Percentiles rank a stretch among this genome's conserved stretches.
These are phyloP conservation scores for Russula olivacea DNA, from an alignment of 768 basidiomycete genomes.

Conservation along the genomic window DNA sequence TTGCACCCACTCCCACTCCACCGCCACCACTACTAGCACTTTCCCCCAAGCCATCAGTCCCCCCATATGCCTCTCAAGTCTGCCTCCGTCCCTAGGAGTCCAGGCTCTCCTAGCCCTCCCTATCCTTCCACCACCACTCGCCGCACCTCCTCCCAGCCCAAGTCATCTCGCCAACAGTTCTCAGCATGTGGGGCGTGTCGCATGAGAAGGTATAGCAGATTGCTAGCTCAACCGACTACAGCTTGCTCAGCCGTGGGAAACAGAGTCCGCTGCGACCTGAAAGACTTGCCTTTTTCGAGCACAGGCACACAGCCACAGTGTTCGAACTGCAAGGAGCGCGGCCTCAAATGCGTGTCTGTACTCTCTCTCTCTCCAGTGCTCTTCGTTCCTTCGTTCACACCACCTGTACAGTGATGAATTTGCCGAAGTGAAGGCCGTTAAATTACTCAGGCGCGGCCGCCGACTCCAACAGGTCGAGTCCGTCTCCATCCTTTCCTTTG, in stretches of 20 bases:
- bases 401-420: slow-evolving; percentile 69
- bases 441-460: slow-evolving; percentile 71
- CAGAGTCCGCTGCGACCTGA: slow-evolving; percentile 91
- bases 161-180: slow-evolving; percentile 77
- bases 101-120: slow-evolving; percentile 27
- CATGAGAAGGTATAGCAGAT: slow-evolving; percentile 58
- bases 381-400: slow-evolving; percentile 13
- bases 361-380: background rate
- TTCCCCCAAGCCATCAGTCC: slow-evolving; percentile 2
- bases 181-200: slow-evolving; percentile 94
- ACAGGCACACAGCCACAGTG: slow-evolving; percentile 48
- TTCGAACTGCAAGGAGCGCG: slow-evolving; percentile 86
- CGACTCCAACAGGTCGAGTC: slow-evolving; percentile 82
- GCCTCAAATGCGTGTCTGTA: slow-evolving; percentile 88
- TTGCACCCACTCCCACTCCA: slow-evolving; percentile 17
- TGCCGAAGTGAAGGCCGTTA: slow-evolving; percentile 85
- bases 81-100: slow-evolving; percentile 28
- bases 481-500: slow-evolving; percentile 31
- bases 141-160: slow-evolving; percentile 44
- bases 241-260: slow-evolving; percentile 10
- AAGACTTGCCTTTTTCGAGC: slow-evolving; percentile 60
- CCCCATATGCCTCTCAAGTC: slow-evolving; percentile 27
- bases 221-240: background rate
- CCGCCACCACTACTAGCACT: slow-evolving; percentile 17
- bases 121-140: slow-evolving; percentile 36